phyloP scores from a whole-genome alignment of 257 asterid genomes.

The Mentha longifolia region DNA sequence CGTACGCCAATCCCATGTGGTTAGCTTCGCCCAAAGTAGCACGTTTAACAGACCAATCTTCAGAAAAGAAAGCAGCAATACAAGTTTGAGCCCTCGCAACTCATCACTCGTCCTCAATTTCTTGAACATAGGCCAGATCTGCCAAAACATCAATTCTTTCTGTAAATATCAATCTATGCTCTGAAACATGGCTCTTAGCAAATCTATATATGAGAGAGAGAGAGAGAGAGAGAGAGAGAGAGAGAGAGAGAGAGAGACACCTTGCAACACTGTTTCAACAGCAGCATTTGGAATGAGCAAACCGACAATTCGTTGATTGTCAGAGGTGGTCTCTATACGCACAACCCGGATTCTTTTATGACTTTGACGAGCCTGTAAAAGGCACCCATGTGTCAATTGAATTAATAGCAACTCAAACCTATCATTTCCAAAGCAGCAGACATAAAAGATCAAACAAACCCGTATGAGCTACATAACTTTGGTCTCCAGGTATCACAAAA shows the following conservation, averaged over 20 bases:
- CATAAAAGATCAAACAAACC: slow-evolving; percentile 17
- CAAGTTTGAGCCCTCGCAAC: background rate
- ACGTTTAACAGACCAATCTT: slow-evolving; percentile 24
- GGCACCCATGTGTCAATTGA: slow-evolving; percentile 16
- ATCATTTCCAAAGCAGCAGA: slow-evolving; percentile 12
- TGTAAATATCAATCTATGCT: background rate
- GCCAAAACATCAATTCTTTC: slow-evolving; percentile 30
- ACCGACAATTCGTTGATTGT: slow-evolving; percentile 80
- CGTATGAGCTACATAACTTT: background rate
- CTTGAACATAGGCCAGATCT: slow-evolving; percentile 63
- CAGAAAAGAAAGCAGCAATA: slow-evolving; percentile 25
- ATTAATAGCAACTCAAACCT: background rate
- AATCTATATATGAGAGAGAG: too few species aligned
- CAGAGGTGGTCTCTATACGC: slow-evolving; percentile 83
- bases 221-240: too few species aligned
- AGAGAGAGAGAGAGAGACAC: slow-evolving; percentile 51
- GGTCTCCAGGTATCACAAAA: too few species aligned
- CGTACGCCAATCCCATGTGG: slow-evolving; percentile 19
- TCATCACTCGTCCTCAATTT: slow-evolving; percentile 41
- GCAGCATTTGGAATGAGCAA: slow-evolving; percentile 94
- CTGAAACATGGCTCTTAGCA: background rate
- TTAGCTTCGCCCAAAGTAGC: slow-evolving; percentile 27
- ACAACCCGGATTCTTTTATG: slow-evolving; percentile 86
- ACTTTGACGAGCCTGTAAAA: slow-evolving; percentile 72
- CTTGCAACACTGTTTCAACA: slow-evolving; percentile 90